Evolutionary conservation across 2,329 filamentous ascomycete species (phyloP).

Genomic region (Corinectria fuckeliana): DNA sequence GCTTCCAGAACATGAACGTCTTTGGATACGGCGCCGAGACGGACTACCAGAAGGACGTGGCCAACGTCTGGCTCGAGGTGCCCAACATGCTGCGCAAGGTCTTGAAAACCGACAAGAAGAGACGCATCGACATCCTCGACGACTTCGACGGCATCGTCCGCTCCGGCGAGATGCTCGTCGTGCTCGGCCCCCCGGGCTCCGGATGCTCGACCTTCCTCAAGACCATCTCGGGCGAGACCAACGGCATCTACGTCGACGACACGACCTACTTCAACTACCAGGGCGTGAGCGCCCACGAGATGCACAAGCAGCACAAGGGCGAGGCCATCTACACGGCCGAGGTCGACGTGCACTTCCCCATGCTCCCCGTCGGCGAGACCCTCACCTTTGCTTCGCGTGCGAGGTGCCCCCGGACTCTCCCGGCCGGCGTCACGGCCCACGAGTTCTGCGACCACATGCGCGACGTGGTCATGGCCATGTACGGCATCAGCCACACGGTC

Average conservation of each 20-base stretch:
- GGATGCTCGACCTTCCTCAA: conserved; percentile 20
- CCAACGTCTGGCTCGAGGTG: conserved; percentile 15
- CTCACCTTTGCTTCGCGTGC: conserved; percentile 19
- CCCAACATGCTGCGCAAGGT: conserved; percentile 7
- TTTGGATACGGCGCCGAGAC: conserved; percentile 19
- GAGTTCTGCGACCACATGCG: conserved; percentile 21
- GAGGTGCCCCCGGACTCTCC: conserved; percentile 12
- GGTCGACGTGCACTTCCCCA: conserved; percentile 18
- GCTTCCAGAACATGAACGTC: conserved; percentile 21
- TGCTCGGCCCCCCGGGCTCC: conserved; percentile 12
- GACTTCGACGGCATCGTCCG: conserved; percentile 12
- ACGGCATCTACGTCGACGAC: conserved; percentile 16
- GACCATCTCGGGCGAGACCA: conserved; percentile 19
- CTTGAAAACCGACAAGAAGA: not conserved
- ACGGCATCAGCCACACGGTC: conserved; percentile 19
- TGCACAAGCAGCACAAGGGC: conserved; percentile 19
- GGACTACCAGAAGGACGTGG: conserved; percentile 19
- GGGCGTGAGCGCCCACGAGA: conserved; percentile 13
- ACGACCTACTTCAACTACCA: conserved; percentile 19
- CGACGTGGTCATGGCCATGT: conserved; percentile 20
- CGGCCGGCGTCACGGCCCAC: not conserved
- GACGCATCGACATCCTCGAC: conserved; percentile 12
- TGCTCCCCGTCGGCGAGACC: conserved; percentile 18
- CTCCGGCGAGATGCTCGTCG: conserved; percentile 15
- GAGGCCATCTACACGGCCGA: conserved; percentile 20